These are phyloP conservation scores for Globisporangium canariense DNA, from an alignment of 352 stramenopile species.

Conservation along the genomic window DNA sequence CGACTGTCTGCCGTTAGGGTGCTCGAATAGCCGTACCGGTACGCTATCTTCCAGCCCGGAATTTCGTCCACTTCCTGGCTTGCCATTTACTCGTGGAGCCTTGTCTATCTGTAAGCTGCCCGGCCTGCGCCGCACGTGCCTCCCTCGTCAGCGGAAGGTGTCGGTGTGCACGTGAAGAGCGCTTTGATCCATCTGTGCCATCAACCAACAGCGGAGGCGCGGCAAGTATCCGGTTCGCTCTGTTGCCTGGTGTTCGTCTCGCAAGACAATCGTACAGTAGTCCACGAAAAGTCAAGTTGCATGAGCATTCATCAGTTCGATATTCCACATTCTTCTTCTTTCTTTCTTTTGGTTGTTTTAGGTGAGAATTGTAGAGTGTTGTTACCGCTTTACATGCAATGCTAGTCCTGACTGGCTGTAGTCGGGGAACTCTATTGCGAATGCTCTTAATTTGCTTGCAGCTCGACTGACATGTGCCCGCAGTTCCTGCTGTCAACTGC, in stretches of 20 bases:
- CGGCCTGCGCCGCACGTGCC: background rate
- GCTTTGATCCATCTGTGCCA: background rate
- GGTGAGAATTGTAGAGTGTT: too few species aligned
- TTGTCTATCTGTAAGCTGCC: background rate
- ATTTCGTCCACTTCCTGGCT: too few species aligned
- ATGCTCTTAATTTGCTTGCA: too few species aligned
- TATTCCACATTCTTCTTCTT: background rate
- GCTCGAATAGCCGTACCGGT: too few species aligned
- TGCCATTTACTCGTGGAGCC: background rate
- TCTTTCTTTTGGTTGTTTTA: too few species aligned
- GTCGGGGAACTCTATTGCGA: too few species aligned
- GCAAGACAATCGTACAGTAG: background rate
- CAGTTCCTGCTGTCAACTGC: too few species aligned
- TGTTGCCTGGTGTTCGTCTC: background rate
- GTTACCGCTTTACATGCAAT: too few species aligned
- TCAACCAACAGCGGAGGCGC: background rate
- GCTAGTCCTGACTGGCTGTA: too few species aligned
- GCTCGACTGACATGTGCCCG: too few species aligned
- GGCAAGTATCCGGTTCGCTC: background rate
- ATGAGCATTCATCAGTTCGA: background rate
- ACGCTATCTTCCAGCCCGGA: too few species aligned
- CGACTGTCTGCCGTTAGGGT: background rate
- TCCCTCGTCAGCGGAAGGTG: background rate
- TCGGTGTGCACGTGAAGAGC: background rate
- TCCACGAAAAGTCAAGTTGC: background rate